Percentiles rank a stretch among this genome's conserved stretches.
These are phyloP conservation scores for Zychaea mexicana DNA, from an alignment of 371 early-diverging fungal species.

Conservation along the genomic window DNA sequence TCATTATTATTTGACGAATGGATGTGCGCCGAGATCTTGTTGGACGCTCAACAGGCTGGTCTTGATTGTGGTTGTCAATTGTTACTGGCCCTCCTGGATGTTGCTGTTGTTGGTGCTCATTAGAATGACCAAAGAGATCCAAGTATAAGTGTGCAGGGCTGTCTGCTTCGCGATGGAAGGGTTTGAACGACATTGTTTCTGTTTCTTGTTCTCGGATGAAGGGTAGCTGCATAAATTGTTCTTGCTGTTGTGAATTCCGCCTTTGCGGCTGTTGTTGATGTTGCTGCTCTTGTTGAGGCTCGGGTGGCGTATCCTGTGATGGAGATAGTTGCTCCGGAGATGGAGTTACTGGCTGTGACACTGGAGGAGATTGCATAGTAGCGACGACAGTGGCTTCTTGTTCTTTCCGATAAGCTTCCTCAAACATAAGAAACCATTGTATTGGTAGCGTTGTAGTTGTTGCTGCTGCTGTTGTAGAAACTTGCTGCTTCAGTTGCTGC, in stretches of 20 bases:
- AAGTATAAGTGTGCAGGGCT: not conserved
- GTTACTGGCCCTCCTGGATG: too few species aligned
- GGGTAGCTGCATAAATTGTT: not conserved
- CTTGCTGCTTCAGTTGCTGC: too few species aligned
- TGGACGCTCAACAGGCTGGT: too few species aligned
- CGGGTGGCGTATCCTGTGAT: not conserved
- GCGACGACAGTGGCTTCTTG: not conserved
- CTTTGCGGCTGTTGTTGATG: too few species aligned
- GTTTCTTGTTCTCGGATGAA: not conserved
- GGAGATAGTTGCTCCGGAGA: too few species aligned
- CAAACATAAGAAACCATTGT: constrained; percentile 7
- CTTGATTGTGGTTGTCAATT: too few species aligned
- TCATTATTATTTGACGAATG: not conserved
- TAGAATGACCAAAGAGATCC: not conserved
- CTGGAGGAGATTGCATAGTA: too few species aligned
- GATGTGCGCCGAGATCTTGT: not conserved
- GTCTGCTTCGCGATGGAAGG: not conserved
- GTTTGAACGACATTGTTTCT: too few species aligned
- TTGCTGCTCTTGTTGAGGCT: too few species aligned
- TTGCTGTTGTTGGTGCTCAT: not conserved
- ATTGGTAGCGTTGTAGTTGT: too few species aligned
- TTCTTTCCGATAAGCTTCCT: constrained; percentile 1
- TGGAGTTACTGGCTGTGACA: too few species aligned
- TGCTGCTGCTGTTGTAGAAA: too few species aligned
- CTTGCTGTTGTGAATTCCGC: not conserved